Evolutionary conservation across 768 basidiomycete genomes (phyloP).

Genomic region (Tricholoma sp.): DNA sequence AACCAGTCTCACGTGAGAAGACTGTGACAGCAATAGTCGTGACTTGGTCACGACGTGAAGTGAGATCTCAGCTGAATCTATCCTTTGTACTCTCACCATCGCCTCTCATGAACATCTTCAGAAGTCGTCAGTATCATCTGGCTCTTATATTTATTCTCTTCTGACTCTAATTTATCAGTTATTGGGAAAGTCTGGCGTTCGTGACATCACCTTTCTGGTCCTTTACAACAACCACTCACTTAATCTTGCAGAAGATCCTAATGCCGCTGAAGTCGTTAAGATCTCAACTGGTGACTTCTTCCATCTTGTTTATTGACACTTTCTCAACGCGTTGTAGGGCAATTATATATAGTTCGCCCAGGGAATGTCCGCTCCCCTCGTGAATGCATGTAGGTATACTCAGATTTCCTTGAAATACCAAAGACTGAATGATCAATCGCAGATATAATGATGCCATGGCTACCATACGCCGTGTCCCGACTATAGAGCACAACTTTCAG

Average conservation of each 20-base stretch:
- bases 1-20: not conserved
- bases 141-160: conserved; percentile 4
- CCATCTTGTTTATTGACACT: not conserved
- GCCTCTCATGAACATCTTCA: conserved; percentile 85
- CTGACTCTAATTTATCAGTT: conserved; percentile 43
- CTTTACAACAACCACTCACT: conserved; percentile 21
- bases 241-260: conserved; percentile 71
- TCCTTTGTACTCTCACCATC: conserved; percentile 12
- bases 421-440: conserved; percentile 1
- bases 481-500: conserved; percentile 77
- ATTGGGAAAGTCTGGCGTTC: conserved; percentile 93
- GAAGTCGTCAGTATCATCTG: conserved; percentile 52
- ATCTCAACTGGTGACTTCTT: conserved; percentile 59
- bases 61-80: conserved; percentile 11
- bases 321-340: conserved; percentile 34
- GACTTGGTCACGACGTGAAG: conserved; percentile 37
- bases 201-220: conserved; percentile 28
- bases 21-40: conserved; percentile 21
- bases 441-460: conserved; percentile 97
- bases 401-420: not conserved
- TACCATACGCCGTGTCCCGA: conserved; percentile 80
- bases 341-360: conserved; percentile 86
- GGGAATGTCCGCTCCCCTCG: conserved; percentile 87
- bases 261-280: conserved; percentile 92
- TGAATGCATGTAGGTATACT: conserved; percentile 87